Percentiles rank a stretch among this genome's conserved stretches.
Evolutionary conservation across 2,329 filamentous ascomycete species (phyloP).

Genomic region (Colletotrichum truncatum): DNA sequence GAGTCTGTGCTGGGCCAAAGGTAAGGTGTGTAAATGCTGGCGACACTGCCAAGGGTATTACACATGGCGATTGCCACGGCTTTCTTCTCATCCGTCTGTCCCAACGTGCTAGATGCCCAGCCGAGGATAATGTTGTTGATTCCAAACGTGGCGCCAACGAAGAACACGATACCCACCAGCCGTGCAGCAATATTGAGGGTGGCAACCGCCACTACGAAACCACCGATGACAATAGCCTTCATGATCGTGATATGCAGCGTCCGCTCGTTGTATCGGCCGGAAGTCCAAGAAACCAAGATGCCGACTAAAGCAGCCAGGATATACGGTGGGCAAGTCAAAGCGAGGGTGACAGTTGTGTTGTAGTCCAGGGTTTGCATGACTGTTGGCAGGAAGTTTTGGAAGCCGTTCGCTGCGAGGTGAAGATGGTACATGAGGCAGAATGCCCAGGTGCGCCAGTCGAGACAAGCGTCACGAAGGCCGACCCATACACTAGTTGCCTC

Average conservation of each 20-base stretch:
- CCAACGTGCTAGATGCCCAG: slow-evolving; percentile 50
- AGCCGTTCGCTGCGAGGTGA: slow-evolving; percentile 61
- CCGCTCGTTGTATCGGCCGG: slow-evolving; percentile 55
- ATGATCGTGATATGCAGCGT: slow-evolving; percentile 56
- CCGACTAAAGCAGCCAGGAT: slow-evolving; percentile 47
- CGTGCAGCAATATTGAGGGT: slow-evolving; percentile 38
- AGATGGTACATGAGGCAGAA: slow-evolving; percentile 38
- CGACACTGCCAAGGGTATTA: slow-evolving; percentile 45
- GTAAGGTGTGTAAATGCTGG: slow-evolving; percentile 50
- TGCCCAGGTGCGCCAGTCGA: slow-evolving; percentile 37
- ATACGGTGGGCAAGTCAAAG: slow-evolving; percentile 58
- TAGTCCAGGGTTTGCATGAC: slow-evolving; percentile 70
- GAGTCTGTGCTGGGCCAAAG: slow-evolving; percentile 45
- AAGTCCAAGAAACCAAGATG: slow-evolving; percentile 47
- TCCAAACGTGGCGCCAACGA: slow-evolving; percentile 45
- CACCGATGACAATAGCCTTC: slow-evolving; percentile 49
- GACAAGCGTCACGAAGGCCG: slow-evolving; percentile 37
- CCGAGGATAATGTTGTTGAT: slow-evolving; percentile 55
- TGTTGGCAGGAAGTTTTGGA: slow-evolving; percentile 80
- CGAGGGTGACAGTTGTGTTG: slow-evolving; percentile 47
- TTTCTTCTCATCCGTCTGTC: slow-evolving; percentile 57
- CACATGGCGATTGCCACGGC: slow-evolving; percentile 51
- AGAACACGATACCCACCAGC: slow-evolving; percentile 44
- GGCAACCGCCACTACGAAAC: slow-evolving; percentile 41
- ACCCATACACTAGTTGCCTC: slow-evolving; percentile 48